Conservation (phyloP, 2,329 filamentous ascomycete species). For the Arthrobotrys megalospora region DNA sequence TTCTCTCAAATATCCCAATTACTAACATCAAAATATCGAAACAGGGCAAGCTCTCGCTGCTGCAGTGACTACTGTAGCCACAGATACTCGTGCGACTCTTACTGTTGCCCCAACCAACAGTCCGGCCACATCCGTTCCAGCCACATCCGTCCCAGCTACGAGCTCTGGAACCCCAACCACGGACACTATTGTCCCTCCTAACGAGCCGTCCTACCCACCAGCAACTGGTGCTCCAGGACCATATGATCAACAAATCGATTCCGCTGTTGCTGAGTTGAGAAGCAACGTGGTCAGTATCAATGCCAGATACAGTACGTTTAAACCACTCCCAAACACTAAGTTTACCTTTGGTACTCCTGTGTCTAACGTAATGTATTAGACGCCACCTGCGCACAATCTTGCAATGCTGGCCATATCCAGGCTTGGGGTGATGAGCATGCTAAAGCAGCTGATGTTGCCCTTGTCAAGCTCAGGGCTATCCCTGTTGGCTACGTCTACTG, state of each 20-base stretch:
- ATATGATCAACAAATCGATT: conserved; percentile 44
- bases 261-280: conserved; percentile 39
- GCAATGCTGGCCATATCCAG: conserved; percentile 41
- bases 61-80: conserved; percentile 11
- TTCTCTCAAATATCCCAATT: neutral
- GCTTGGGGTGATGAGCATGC: conserved; percentile 58
- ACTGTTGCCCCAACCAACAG: conserved; percentile 6
- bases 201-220: conserved; percentile 56
- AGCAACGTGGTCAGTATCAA: conserved; percentile 53
- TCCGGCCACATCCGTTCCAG: neutral
- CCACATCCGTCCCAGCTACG: neutral
- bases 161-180: conserved; percentile 19
- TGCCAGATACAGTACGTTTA: conserved; percentile 46
- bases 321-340: neutral
- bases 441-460: conserved; percentile 36
- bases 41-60: conserved; percentile 33
- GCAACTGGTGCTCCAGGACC: conserved; percentile 44
- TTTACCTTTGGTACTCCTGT: neutral
- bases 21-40: conserved; percentile 27
- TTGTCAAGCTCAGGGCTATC: conserved; percentile 25
- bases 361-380: conserved; percentile 22
- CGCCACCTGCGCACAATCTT: conserved; percentile 43
- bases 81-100: conserved; percentile 1
- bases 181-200: conserved; percentile 29
- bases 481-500: conserved; percentile 53